Evolutionary conservation across 164 flowering plant genomes (phyloP).

Genomic region (Brasenia schreberi): DNA sequence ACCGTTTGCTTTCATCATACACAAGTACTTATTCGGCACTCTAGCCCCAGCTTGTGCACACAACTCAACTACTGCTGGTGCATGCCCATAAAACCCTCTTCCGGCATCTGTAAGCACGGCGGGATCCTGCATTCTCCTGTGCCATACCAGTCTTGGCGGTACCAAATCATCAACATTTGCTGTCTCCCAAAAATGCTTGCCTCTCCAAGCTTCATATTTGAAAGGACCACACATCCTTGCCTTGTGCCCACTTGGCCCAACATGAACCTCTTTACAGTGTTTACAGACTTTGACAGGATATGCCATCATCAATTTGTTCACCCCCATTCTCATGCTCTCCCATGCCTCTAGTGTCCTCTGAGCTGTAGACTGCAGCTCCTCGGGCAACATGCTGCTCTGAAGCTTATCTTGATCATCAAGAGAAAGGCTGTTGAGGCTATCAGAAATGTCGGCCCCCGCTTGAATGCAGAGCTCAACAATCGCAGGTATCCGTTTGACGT

Average conservation of each 20-base stretch:
- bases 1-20: conserved; percentile 76
- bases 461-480: conserved; percentile 77
- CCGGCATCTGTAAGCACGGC: conserved; percentile 45
- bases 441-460: conserved; percentile 48
- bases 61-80: conserved; percentile 77
- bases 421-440: conserved; percentile 9
- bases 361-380: conserved; percentile 29
- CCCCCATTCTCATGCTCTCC: conserved; percentile 62
- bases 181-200: conserved; percentile 79
- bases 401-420: not conserved
- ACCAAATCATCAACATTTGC: conserved; percentile 75
- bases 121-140: conserved; percentile 72
- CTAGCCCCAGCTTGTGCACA: conserved; percentile 63
- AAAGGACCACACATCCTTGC: conserved; percentile 84
- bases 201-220: conserved; percentile 62
- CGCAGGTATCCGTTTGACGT: conserved; percentile 74
- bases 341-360: conserved; percentile 60
- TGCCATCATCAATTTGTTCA: conserved; percentile 49
- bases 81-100: conserved; percentile 69
- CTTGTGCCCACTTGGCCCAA: conserved; percentile 81
- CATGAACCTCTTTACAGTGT: conserved; percentile 81
- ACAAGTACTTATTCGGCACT: conserved; percentile 39
- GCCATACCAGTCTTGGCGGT: conserved; percentile 73
- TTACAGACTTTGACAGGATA: conserved; percentile 77
- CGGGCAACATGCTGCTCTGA: conserved; percentile 3